Conservation (phyloP, 2,329 filamentous ascomycete genomes). For the Trichoderma koningii region DNA sequence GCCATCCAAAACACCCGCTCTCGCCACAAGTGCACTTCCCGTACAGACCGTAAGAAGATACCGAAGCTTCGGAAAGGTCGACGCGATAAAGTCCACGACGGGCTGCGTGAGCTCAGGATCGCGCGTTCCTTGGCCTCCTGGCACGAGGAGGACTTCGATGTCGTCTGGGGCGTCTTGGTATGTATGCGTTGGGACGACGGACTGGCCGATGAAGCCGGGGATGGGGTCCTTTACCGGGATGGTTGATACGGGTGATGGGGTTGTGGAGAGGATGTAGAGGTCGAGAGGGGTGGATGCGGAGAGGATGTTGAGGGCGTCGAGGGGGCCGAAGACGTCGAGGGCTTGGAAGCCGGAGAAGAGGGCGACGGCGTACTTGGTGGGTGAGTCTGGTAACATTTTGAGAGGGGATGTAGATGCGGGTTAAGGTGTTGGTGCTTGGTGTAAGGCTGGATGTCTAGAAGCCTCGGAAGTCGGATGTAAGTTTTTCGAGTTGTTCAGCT, state of each 20-base stretch:
- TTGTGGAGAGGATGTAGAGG: conserved; percentile 36
- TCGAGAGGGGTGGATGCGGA: conserved; percentile 31
- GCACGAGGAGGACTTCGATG: conserved; percentile 44
- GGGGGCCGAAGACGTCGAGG: conserved; percentile 46
- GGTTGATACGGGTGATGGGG: conserved; percentile 38
- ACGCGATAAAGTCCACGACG: conserved; percentile 46
- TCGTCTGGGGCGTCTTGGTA: conserved; percentile 40
- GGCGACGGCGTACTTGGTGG: conserved; percentile 38
- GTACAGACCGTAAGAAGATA: conserved; percentile 66
- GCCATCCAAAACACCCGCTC: conserved; percentile 58
- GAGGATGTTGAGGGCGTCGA: conserved; percentile 41
- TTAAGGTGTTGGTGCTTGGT: background rate
- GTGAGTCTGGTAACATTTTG: conserved; percentile 1
- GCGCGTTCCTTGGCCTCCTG: conserved; percentile 42
- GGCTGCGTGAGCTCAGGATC: conserved; percentile 31
- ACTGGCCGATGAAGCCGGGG: conserved; percentile 36
- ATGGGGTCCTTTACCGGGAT: background rate
- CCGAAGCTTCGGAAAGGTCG: conserved; percentile 46
- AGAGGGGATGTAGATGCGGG: background rate
- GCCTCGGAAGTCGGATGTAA: background rate
- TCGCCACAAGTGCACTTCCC: conserved; percentile 56
- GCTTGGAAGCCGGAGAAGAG: conserved; percentile 43
- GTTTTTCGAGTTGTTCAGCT: no score
- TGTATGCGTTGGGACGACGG: conserved; percentile 42
- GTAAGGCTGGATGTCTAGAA: no score